phyloP scores from a whole-genome alignment of 2,329 filamentous ascomycete genomes.

The Fusarium floridanum region DNA sequence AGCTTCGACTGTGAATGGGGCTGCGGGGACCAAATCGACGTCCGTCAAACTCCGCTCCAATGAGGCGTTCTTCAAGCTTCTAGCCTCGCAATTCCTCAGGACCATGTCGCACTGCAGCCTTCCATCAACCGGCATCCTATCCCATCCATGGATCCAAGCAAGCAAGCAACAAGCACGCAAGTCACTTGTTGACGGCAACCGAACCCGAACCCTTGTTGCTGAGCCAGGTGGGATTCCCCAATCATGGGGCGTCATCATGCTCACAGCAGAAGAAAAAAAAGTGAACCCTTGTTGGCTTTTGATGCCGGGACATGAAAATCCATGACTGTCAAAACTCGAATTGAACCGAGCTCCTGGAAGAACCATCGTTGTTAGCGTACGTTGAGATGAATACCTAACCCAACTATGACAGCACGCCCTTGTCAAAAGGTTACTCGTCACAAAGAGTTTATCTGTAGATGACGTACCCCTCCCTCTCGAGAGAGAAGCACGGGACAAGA shows the following conservation, averaged over 20 bases:
- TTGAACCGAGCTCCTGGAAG: slow-evolving; percentile 4
- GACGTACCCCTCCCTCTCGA: slow-evolving; percentile 21
- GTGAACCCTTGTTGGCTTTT: background rate
- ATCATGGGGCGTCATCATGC: background rate
- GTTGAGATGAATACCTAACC: background rate
- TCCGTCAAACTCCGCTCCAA: slow-evolving; percentile 20
- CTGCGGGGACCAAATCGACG: slow-evolving; percentile 23
- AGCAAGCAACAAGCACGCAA: background rate
- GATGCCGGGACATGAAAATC: background rate
- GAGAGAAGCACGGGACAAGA: background rate
- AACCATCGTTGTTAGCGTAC: slow-evolving; percentile 19
- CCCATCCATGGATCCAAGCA: background rate
- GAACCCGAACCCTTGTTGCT: slow-evolving; percentile 13
- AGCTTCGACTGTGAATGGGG: slow-evolving; percentile 15
- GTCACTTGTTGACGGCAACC: slow-evolving; percentile 18
- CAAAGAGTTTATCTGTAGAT: slow-evolving; percentile 23
- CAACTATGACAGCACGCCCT: slow-evolving; percentile 3
- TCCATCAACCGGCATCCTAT: background rate
- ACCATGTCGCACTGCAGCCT: background rate
- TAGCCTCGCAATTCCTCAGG: slow-evolving; percentile 1
- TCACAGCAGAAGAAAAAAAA: background rate
- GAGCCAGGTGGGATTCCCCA: background rate
- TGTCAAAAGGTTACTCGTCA: slow-evolving; percentile 18
- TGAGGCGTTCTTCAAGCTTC: slow-evolving; percentile 20
- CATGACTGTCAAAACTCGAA: background rate